Percentiles rank a stretch among this genome's conserved stretches.
Conservation (phyloP, 1,139 yeast species). For the Pneumocystis jirovecii region DNA sequence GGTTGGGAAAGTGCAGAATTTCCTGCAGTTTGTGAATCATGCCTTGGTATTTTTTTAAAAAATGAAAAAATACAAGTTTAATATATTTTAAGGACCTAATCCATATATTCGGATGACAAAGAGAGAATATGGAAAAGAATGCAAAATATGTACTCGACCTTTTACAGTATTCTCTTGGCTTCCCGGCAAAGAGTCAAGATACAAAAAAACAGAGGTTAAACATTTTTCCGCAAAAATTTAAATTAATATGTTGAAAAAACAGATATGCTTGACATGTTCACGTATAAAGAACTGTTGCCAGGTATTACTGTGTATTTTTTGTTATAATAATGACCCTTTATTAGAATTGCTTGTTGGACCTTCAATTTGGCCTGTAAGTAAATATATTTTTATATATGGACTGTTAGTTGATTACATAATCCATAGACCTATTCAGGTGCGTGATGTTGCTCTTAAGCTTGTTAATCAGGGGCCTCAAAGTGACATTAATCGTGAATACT, state of each 20-base stretch:
- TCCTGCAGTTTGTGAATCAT: conserved; percentile 25
- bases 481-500: conserved; percentile 24
- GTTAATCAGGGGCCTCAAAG: conserved; percentile 39
- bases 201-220: conserved; percentile 16
- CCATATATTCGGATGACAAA: conserved; percentile 55
- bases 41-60: conserved; percentile 6
- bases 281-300: conserved; percentile 77
- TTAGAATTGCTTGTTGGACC: conserved; percentile 52
- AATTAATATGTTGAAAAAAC: conserved; percentile 4
- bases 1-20: conserved; percentile 31
- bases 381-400: not conserved
- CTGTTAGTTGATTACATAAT: not conserved
- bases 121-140: conserved; percentile 57
- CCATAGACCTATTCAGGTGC: conserved; percentile 41
- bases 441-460: conserved; percentile 71
- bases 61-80: conserved; percentile 33
- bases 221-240: not conserved
- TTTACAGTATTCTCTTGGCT: conserved; percentile 70
- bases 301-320: conserved; percentile 18
- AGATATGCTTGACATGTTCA: conserved; percentile 25
- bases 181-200: conserved; percentile 20
- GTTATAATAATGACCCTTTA: not conserved
- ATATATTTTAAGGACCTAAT: conserved; percentile 52
- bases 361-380: conserved; percentile 46
- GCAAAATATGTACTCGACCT: conserved; percentile 60